A percentile compares a stretch with the other conserved stretches of the same genome.
These are phyloP conservation scores for Phoenix roebelenii DNA, from an alignment of 176 grass and related monocot species.

Conservation along the genomic window DNA sequence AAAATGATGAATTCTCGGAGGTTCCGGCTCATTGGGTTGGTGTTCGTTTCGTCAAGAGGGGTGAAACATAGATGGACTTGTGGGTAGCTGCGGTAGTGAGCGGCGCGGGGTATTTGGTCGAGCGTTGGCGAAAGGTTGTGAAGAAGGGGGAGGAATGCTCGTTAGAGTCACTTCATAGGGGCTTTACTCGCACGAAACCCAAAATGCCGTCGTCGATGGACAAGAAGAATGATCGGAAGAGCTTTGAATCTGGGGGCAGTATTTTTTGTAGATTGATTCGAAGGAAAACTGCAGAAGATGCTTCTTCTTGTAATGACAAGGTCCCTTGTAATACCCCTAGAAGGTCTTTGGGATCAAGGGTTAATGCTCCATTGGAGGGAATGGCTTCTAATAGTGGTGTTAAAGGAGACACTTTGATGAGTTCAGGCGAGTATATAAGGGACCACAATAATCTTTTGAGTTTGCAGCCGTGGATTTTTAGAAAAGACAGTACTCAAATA, in stretches of 20 bases:
- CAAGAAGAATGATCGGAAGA: constrained; percentile 31
- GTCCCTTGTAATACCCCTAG: constrained; percentile 47
- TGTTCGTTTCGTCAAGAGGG: too few relatives aligned
- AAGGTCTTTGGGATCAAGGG: constrained; percentile 11
- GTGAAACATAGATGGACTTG: too few relatives aligned
- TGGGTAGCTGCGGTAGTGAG: too few relatives aligned
- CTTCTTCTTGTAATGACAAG: constrained; percentile 35
- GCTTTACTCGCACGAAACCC: too few relatives aligned
- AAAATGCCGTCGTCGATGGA: constrained; percentile 33
- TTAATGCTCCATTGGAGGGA: constrained; percentile 9
- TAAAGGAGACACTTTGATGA: constrained; percentile 7
- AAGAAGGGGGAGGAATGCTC: too few relatives aligned
- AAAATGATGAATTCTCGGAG: too few relatives aligned
- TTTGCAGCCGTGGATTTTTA: constrained; percentile 95
- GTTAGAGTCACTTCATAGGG: too few relatives aligned
- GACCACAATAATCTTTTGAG: constrained; percentile 74
- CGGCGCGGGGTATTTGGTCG: too few relatives aligned
- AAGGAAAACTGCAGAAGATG: constrained; percentile 25
- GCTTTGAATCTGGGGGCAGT: constrained; percentile 9
- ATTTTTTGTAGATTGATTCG: constrained; percentile 41
- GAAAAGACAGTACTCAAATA: constrained; percentile 27
- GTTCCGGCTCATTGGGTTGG: too few relatives aligned
- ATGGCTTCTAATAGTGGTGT: constrained; percentile 22
- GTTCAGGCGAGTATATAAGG: constrained; percentile 46
- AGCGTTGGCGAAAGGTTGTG: too few relatives aligned